Evolutionary conservation across 2,329 filamentous ascomycete genomes (phyloP).

Genomic region (Beauveria sp.): DNA sequence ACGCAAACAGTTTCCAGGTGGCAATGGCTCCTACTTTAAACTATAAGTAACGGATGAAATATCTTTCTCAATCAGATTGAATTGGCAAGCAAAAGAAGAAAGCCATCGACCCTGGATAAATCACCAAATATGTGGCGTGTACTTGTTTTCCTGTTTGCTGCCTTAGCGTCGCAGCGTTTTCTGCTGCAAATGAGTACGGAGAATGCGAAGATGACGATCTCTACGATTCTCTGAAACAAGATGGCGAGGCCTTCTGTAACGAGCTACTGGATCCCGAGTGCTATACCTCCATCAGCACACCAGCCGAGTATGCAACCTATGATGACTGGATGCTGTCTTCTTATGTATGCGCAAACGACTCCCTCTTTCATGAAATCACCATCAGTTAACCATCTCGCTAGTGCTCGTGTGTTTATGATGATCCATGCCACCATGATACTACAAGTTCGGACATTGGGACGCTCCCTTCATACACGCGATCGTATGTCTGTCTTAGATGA

Average conservation of each 20-base stretch:
- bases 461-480: background rate
- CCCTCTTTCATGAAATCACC: background rate
- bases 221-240: slow-evolving; percentile 22
- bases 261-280: slow-evolving; percentile 19
- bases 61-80: background rate
- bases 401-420: slow-evolving; percentile 8
- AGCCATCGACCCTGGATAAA: background rate
- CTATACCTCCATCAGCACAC: slow-evolving; percentile 17
- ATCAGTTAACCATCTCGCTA: background rate
- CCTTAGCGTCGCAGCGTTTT: slow-evolving; percentile 1
- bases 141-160: background rate
- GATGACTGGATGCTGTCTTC: slow-evolving; percentile 23
- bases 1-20: background rate
- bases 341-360: slow-evolving; percentile 19
- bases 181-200: slow-evolving; percentile 13
- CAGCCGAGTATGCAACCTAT: slow-evolving; percentile 22
- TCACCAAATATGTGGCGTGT: background rate
- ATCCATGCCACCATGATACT: background rate
- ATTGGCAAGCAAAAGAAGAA: background rate
- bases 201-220: slow-evolving; percentile 22
- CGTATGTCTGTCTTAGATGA: background rate
- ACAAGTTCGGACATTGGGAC: background rate
- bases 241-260: slow-evolving; percentile 23
- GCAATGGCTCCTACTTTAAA: background rate
- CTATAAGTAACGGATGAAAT: background rate